phyloP scores from a whole-genome alignment of 495 filamentous ascomycete species.

The Aspergillus ellipticus region DNA sequence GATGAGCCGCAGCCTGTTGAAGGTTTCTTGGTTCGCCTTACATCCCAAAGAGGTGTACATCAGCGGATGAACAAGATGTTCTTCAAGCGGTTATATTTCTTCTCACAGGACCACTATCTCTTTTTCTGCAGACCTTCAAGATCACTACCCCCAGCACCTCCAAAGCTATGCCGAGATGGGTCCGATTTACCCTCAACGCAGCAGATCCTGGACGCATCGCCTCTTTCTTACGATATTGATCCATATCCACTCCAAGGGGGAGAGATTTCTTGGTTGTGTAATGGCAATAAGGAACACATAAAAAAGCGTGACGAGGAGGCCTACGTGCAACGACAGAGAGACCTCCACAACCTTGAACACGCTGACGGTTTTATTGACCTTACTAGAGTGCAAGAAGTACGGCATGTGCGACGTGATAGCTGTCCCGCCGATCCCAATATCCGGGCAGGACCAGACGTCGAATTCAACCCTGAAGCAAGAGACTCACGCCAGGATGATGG shows the following conservation, averaged over 20 bases:
- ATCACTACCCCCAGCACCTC: slow-evolving; percentile 63
- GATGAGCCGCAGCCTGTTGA: slow-evolving; percentile 65
- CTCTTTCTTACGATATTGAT: slow-evolving; percentile 60
- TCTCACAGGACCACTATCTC: slow-evolving; percentile 64
- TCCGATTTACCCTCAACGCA: slow-evolving; percentile 52
- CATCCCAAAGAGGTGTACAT: slow-evolving; percentile 59
- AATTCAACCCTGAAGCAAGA: slow-evolving; percentile 43
- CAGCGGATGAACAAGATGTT: slow-evolving; percentile 62
- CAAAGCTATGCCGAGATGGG: slow-evolving; percentile 41
- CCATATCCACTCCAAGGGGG: slow-evolving; percentile 57
- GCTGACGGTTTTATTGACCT: slow-evolving; percentile 69
- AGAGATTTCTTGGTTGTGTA: slow-evolving; percentile 57
- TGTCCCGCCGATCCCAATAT: slow-evolving; percentile 49
- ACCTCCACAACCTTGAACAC: slow-evolving; percentile 53
- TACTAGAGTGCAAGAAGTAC: slow-evolving; percentile 53
- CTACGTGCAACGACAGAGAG: slow-evolving; percentile 58
- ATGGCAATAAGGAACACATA: slow-evolving; percentile 38
- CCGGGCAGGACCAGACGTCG: slow-evolving; percentile 45
- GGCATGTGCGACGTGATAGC: slow-evolving; percentile 49
- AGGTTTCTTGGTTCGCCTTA: slow-evolving; percentile 68
- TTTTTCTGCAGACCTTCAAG: slow-evolving; percentile 65
- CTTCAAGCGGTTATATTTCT: slow-evolving; percentile 69
- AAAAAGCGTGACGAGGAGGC: slow-evolving; percentile 57
- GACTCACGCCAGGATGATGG: slow-evolving; percentile 52
- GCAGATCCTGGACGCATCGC: slow-evolving; percentile 55